Percentiles rank a stretch among this genome's conserved stretches.
Conservation (phyloP, 352 stramenopile species). For the Phytophthora syringae region DNA sequence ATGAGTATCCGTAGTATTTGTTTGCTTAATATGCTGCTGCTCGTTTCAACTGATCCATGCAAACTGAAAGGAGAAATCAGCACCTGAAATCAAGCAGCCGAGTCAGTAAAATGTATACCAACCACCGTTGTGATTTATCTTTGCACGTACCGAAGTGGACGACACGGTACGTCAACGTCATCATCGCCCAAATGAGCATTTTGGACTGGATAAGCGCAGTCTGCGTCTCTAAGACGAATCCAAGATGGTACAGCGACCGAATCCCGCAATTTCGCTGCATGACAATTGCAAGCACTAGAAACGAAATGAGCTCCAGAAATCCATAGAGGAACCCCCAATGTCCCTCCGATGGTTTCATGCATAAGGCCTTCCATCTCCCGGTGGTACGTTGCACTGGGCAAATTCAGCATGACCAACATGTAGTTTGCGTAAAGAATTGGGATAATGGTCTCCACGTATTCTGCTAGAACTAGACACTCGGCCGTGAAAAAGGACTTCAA, state of each 20-base stretch:
- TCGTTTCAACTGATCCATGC: too few relatives aligned
- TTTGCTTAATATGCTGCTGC: too few relatives aligned
- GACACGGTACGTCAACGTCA: constrained; percentile 8
- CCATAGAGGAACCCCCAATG: constrained; percentile 26
- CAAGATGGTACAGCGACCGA: constrained; percentile 22
- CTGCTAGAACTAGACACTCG: constrained; percentile 36
- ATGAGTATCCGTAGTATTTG: too few relatives aligned
- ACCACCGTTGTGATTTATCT: too few relatives aligned
- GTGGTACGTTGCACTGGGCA: constrained; percentile 37
- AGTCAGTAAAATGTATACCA: too few relatives aligned
- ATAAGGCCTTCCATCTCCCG: constrained; percentile 22
- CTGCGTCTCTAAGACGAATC: constrained; percentile 36
- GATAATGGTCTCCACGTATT: constrained; percentile 40
- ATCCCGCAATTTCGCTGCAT: constrained; percentile 19
- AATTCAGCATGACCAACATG: constrained; percentile 10
- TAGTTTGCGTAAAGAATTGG: constrained; percentile 30
- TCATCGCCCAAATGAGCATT: constrained; percentile 22
- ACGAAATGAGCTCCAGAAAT: constrained; percentile 18
- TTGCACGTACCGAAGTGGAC: constrained; percentile 20
- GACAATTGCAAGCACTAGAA: constrained; percentile 12
- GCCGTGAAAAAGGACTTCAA: constrained; percentile 23
- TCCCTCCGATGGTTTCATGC: constrained; percentile 1
- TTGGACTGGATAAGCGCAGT: constrained; percentile 11
- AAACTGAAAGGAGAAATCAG: too few relatives aligned
- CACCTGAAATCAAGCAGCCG: too few relatives aligned